phyloP scores from a whole-genome alignment of 805 yeast species.

The Yamadazyma scolyti region DNA sequence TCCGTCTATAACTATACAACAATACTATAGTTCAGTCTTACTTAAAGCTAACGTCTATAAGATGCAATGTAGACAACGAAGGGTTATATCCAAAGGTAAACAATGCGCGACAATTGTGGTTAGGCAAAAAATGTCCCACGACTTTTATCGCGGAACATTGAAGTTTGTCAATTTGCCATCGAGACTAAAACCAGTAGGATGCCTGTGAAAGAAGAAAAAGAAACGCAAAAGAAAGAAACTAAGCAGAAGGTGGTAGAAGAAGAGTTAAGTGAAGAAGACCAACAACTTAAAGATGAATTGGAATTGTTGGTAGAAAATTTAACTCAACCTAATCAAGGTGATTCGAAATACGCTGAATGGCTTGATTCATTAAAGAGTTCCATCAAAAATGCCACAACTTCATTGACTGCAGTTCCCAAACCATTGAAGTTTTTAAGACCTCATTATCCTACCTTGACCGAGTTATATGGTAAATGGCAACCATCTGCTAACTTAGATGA shows the following conservation, averaged over 20 bases:
- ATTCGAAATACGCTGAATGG: conserved; percentile 54
- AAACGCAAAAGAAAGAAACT: conserved; percentile 15
- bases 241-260: conserved; percentile 46
- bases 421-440: conserved; percentile 95
- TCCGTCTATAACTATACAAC: no score
- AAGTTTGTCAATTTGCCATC: conserved; percentile 13
- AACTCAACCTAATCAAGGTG: conserved; percentile 44
- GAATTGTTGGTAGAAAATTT: conserved; percentile 83
- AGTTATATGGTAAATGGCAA: conserved; percentile 64
- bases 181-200: conserved; percentile 1
- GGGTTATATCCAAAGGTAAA: no score
- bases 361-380: conserved; percentile 67
- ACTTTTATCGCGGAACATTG: no score
- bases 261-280: conserved; percentile 91
- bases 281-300: conserved; percentile 77
- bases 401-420: conserved; percentile 99
- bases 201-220: conserved; percentile 29
- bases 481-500: conserved; percentile 33
- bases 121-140: no score
- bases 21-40: no score
- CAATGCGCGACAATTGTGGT: no score
- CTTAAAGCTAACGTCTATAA: no score
- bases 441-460: conserved; percentile 66
- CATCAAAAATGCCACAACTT: conserved; percentile 90
- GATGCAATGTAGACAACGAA: no score